Base-by-base conservation (phyloP, 139 green algal species). In the Yamagishiella unicocca region DNA sequence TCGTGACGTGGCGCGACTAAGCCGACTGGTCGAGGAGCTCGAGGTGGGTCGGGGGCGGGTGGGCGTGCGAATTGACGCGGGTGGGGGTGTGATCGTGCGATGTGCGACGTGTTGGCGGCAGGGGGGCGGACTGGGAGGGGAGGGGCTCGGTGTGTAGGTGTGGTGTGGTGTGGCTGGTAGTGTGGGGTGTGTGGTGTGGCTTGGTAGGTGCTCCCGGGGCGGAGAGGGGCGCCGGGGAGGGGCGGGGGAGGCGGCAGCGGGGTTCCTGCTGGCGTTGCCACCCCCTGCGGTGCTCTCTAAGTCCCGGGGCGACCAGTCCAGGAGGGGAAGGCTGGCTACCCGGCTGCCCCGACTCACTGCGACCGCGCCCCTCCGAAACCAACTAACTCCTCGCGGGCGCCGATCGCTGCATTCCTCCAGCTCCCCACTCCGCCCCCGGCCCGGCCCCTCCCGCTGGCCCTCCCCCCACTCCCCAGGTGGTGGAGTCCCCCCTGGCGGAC, bases 401-500 rank as follows among this genome's bases (percentile, higher is more conserved):
- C n/a, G n/a, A n/a, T n/a, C n/a, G n/a, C n/a, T n/a, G n/a, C n/a
- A n/a, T 42, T 42, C 62, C n/a, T n/a, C 17, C 29, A 9, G 29
- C 62, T 40, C n/a, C 62, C 62, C 29, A 19, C 62, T n/a, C 62
- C n/a, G 62, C n/a, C 70, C 40, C 40, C 70, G 5, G 27, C 38
- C 46, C 46, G 22, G 62, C 31, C 31, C 35, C 62, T 19, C 62
- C 55, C 12, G 21, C 55, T 29, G n/a, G 27, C 55, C 25, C 70
- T 29, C 45, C 72, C 72, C 22, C 31, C 74, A 33, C 21, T 31
- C 46, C 46, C 12, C 78, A 86, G 80, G 62, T 86, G 61, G 71
- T 83, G 42, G 72, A 83, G 72, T 27, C 37, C 22, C 27, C 89
- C 21, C 89, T 94, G 80, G 85, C 75, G 31, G 72, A 92, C 7